Percentiles rank a stretch among this genome's conserved stretches.
Conservation (phyloP, 495 filamentous ascomycete species). For the Lasiosphaeria ovina region DNA sequence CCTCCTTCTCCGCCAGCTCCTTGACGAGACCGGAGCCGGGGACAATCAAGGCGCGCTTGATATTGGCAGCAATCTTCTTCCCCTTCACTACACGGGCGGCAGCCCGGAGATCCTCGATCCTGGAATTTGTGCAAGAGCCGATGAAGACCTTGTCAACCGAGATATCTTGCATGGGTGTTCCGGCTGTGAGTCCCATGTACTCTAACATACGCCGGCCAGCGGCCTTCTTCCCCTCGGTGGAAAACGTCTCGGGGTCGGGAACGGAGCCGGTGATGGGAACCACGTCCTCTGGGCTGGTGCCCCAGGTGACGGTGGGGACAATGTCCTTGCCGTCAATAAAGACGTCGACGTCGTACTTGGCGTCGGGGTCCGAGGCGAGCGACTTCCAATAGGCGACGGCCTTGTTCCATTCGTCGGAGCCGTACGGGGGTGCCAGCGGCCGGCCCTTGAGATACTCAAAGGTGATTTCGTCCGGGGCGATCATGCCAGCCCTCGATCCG, state of each 20-base stretch:
- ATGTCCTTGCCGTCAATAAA: conserved; percentile 91
- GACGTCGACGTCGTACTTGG: conserved; percentile 82
- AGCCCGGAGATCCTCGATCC: conserved; percentile 92
- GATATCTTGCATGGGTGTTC: conserved; percentile 88
- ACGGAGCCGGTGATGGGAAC: conserved; percentile 88
- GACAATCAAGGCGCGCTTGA: conserved; percentile 94
- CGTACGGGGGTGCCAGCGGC: conserved; percentile 81
- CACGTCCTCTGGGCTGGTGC: conserved; percentile 94
- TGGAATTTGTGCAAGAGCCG: conserved; percentile 94
- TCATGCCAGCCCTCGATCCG: conserved; percentile 93
- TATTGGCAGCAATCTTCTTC: conserved; percentile 77
- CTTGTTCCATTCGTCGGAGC: conserved; percentile 84
- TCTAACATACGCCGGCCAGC: conserved; percentile 79
- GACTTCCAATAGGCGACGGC: conserved; percentile 86
- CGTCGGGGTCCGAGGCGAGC: conserved; percentile 78
- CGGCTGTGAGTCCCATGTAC: conserved; percentile 90
- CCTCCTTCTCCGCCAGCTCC: conserved; percentile 86
- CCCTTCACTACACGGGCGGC: conserved; percentile 84
- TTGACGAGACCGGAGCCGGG: conserved; percentile 95
- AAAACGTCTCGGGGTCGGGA: conserved; percentile 83
- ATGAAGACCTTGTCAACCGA: conserved; percentile 94
- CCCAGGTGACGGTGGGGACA: conserved; percentile 91
- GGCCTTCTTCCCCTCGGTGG: conserved; percentile 70
- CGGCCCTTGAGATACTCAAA: conserved; percentile 91
- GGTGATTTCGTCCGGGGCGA: conserved; percentile 90